A percentile compares a stretch with the other conserved stretches of the same genome.
Conservation (phyloP, 257 asterid genomes). For the Solanum pennellii region DNA sequence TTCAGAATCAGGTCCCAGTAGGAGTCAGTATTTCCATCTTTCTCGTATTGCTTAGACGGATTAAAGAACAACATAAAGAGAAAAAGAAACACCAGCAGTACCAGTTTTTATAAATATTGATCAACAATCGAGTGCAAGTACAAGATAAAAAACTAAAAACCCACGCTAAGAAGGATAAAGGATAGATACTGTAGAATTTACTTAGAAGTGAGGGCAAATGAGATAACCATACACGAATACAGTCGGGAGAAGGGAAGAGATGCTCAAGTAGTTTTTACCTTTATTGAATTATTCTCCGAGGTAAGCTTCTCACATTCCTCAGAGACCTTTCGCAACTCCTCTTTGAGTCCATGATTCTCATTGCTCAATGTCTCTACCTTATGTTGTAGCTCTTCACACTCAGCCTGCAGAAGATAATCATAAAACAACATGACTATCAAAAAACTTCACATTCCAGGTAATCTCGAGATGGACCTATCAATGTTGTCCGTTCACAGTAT, state of each 20-base stretch:
- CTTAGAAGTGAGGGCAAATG: background rate
- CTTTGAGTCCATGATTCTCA: constrained; percentile 58
- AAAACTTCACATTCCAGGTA: background rate
- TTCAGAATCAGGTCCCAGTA: background rate
- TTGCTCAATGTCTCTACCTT: constrained; percentile 51
- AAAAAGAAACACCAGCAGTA: background rate
- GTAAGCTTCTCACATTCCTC: constrained; percentile 75
- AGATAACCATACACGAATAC: background rate
- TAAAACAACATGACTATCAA: background rate
- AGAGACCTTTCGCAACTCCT: constrained; percentile 61
- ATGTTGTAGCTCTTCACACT: constrained; percentile 78
- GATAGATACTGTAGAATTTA: background rate
- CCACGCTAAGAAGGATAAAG: background rate
- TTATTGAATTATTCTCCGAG: constrained; percentile 56
- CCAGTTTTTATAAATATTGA: background rate
- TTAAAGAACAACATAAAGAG: background rate
- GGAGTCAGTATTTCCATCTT: background rate
- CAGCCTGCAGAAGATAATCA: constrained; percentile 38
- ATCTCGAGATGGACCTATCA: background rate
- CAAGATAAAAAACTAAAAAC: background rate
- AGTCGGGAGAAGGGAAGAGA: background rate
- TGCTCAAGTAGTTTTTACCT: constrained; percentile 19
- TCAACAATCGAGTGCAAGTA: background rate
- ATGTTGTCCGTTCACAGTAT: background rate
- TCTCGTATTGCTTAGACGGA: background rate